Conservation (phyloP, 257 asterid genomes). For the Primulina huaijiensis region DNA sequence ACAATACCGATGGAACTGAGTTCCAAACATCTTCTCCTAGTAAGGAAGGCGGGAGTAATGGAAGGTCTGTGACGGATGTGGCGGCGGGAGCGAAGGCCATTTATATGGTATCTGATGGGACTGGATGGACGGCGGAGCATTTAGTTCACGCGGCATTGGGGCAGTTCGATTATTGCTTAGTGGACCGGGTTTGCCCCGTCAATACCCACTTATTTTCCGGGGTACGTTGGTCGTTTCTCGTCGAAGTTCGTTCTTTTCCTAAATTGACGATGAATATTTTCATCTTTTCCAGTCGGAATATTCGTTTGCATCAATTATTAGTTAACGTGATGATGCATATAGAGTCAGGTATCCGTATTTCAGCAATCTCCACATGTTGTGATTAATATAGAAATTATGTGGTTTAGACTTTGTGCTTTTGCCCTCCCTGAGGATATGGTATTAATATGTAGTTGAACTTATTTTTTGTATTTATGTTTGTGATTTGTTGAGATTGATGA, state of each 20-base stretch:
- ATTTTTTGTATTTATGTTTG: background rate
- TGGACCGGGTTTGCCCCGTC: slow-evolving; percentile 76
- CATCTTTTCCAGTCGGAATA: too few species aligned
- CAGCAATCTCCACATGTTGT: background rate
- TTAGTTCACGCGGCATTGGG: slow-evolving; percentile 88
- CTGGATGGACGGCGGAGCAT: slow-evolving; percentile 97
- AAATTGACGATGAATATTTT: background rate
- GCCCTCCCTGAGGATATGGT: background rate
- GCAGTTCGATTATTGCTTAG: slow-evolving; percentile 88
- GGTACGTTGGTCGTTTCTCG: slow-evolving; percentile 39
- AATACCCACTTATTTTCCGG: slow-evolving; percentile 91
- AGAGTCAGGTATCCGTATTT: too few species aligned
- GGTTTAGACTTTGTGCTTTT: background rate
- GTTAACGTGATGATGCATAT: too few species aligned
- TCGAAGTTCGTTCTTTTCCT: background rate
- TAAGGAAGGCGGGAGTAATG: slow-evolving; percentile 29
- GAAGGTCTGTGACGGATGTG: slow-evolving; percentile 35
- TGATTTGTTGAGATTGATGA: slow-evolving; percentile 56
- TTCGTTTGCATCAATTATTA: too few species aligned
- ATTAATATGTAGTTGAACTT: background rate
- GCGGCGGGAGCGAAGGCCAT: slow-evolving; percentile 43
- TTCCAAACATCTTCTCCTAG: slow-evolving; percentile 21
- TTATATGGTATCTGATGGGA: slow-evolving; percentile 90
- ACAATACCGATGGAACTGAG: slow-evolving; percentile 26
- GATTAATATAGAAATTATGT: background rate